These are phyloP conservation scores for Leptodermis oblonga DNA, from an alignment of 257 asterid species.

Conservation along the genomic window DNA sequence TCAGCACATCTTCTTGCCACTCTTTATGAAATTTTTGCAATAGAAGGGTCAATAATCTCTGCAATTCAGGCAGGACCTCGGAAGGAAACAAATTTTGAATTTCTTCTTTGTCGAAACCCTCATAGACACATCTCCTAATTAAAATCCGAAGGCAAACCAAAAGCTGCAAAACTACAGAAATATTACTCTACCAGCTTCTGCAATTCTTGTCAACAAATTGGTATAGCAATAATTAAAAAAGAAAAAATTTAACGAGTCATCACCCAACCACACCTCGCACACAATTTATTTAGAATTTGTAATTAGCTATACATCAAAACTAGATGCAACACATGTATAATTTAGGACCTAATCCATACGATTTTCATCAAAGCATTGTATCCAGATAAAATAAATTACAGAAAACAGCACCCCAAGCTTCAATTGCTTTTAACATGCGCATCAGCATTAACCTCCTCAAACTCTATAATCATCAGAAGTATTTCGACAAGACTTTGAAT, in stretches of 20 bases:
- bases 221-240: neutral
- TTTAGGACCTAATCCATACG: neutral
- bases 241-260: neutral
- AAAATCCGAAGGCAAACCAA: slow-evolving; percentile 65
- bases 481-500: no score
- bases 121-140: slow-evolving; percentile 59
- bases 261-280: neutral
- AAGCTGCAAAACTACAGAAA: slow-evolving; percentile 41
- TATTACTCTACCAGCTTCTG: neutral
- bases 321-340: neutral
- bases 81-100: slow-evolving; percentile 62
- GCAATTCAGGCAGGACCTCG: slow-evolving; percentile 67
- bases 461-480: neutral
- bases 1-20: slow-evolving; percentile 65
- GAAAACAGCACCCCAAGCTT: neutral
- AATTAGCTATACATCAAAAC: neutral
- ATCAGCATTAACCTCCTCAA: no score
- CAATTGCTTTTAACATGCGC: neutral
- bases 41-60: slow-evolving; percentile 59
- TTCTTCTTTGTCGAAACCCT: slow-evolving; percentile 45
- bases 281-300: neutral
- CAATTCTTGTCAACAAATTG: neutral
- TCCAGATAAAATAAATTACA: neutral
- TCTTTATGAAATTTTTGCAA: slow-evolving; percentile 67
- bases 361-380: neutral